Base-by-base conservation (phyloP, 208 protist genomes). In the Herpetomonas tarakana region DNA sequence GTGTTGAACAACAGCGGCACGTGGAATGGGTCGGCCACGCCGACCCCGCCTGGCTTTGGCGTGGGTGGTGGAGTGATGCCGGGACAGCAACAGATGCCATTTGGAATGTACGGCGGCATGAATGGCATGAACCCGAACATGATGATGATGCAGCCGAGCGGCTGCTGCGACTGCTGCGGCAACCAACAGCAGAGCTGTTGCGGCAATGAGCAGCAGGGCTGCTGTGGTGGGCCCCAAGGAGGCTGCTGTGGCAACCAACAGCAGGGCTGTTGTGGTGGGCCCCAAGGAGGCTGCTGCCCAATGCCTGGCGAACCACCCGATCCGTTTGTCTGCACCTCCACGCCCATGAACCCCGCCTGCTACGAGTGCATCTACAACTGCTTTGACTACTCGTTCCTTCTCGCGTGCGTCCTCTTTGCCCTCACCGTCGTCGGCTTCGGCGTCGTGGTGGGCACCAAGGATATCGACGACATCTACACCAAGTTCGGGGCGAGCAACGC, bases 321-420 rank as follows among this genome's bases (percentile, higher is more conserved):
- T 27, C 83, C 75, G 0, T 90, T 78, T 57, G 81, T 70, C 61
- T 90, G 86, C 60, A 63, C 74, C 1, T 73, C 68, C 22, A 44
- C 63, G 28, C 63, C 75, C 0, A 60, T 54, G 16, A 49, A 77
- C 22, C 62, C 52, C 38, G 39, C 70, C 18, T 83, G 69, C 41
- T 61, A 74, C 47, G 70, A 75, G 41, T 79, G 71, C 30, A 55
- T 83, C 19, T 78, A 74, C 56, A 61, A 56, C 31, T 79, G 56
- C 45, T 91, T 79, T 46, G 88, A 94, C 67, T 88, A 74, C 62
- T 91, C 82, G 12, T 91, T 76, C 68, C 25, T 81, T 24, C 21
- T 77, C 12, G 75, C 85, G 68, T 55, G 81, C 24, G 27, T 92
- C 41, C 71, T 85, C 47, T 74, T 76, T 39, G n/a, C 78, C 22